phyloP scores from a whole-genome alignment of 306 rosid species.

The Trichosanthes truncata region DNA sequence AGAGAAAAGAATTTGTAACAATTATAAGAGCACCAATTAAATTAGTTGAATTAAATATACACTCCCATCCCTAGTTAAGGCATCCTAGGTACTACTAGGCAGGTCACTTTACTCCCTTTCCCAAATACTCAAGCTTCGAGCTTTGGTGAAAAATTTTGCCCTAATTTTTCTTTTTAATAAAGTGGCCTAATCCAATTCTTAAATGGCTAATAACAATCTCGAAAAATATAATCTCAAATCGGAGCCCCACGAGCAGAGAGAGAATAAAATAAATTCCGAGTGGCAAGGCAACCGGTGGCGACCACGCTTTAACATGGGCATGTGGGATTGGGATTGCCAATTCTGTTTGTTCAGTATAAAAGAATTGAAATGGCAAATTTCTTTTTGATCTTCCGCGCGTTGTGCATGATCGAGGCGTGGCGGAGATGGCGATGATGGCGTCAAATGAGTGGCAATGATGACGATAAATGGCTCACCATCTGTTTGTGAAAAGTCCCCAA shows the following conservation, averaged over 20 bases:
- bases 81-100: background rate
- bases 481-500: background rate
- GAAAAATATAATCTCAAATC: too few relatives aligned
- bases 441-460: slow-evolving; percentile 42
- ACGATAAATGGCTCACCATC: slow-evolving; percentile 19
- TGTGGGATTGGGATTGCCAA: background rate
- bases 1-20: too few relatives aligned
- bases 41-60: too few relatives aligned
- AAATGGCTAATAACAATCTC: background rate
- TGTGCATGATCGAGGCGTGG: slow-evolving; percentile 63
- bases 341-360: background rate
- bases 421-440: slow-evolving; percentile 33
- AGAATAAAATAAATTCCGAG: background rate
- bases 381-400: too few relatives aligned
- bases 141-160: too few relatives aligned
- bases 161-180: too few relatives aligned
- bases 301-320: background rate
- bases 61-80: background rate
- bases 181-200: background rate
- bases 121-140: too few relatives aligned
- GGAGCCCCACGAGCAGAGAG: background rate
- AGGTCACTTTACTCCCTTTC: background rate
- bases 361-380: too few relatives aligned
- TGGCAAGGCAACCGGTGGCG: too few relatives aligned
- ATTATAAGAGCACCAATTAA: too few relatives aligned